phyloP scores from a whole-genome alignment of 768 basidiomycete genomes.

The Russula sp. region DNA sequence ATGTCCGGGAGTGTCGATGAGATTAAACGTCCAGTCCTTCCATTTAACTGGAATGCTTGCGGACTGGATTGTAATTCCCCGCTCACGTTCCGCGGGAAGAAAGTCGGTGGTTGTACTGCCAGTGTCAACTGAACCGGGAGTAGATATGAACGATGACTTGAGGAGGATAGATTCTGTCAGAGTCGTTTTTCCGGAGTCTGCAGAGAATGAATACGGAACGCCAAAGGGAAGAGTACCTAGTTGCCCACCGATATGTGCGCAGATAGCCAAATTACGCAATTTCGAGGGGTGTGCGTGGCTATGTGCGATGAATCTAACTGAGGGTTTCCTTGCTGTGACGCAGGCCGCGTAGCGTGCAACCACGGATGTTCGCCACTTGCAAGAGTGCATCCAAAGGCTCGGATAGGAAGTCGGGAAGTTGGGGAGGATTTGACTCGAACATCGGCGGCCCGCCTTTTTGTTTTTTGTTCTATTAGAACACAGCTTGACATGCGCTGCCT shows the following conservation, averaged over 20 bases:
- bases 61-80: conserved; percentile 90
- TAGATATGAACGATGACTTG: conserved; percentile 66
- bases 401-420: not conserved
- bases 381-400: conserved; percentile 7
- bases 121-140: conserved; percentile 80
- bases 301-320: conserved; percentile 29
- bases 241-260: conserved; percentile 79
- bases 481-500: not conserved
- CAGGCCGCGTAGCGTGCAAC: not conserved
- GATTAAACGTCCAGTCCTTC: conserved; percentile 81
- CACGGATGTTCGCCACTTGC: conserved; percentile 13
- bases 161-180: conserved; percentile 84
- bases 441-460: not conserved
- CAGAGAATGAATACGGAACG: conserved; percentile 16
- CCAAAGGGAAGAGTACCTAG: conserved; percentile 1
- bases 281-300: conserved; percentile 39
- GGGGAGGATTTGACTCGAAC: not conserved
- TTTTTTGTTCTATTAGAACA: not conserved
- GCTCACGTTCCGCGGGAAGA: conserved; percentile 82
- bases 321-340: not conserved
- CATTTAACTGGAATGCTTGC: conserved; percentile 87
- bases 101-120: conserved; percentile 92
- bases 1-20: conserved; percentile 89
- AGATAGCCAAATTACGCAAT: conserved; percentile 76
- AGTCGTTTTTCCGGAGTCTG: conserved; percentile 89